Evolutionary conservation across 2,329 filamentous ascomycete genomes (phyloP).

Genomic region (Colletotrichum higginsianum): DNA sequence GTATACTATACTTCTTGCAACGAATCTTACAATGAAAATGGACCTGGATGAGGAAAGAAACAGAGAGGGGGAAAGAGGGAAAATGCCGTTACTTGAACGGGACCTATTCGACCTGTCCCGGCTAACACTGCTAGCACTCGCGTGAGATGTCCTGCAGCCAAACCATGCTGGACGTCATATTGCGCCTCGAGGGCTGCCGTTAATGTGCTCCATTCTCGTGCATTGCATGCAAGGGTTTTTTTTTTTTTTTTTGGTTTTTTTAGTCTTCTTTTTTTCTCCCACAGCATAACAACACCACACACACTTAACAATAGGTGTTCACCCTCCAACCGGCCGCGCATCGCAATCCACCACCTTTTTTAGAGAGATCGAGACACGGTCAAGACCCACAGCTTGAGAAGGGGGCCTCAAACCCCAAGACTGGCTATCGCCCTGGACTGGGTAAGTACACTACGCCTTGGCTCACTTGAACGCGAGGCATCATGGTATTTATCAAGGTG

Average conservation of each 20-base stretch:
- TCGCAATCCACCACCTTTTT: background rate
- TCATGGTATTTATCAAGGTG: too few relatives aligned
- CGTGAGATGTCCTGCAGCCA: slow-evolving; percentile 39
- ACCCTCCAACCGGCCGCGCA: background rate
- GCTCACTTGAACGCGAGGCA: too few relatives aligned
- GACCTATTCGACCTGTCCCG: slow-evolving; percentile 10
- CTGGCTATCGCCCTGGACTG: background rate
- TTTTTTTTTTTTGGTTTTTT: slow-evolving; percentile 4
- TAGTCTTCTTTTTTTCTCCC: slow-evolving; percentile 5
- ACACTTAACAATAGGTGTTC: background rate
- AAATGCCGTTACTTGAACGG: slow-evolving; percentile 1
- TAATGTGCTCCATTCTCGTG: slow-evolving; percentile 35
- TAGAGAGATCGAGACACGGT: background rate
- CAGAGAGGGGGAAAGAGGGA: background rate
- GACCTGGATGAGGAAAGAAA: background rate
- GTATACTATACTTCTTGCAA: background rate
- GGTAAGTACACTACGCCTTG: too few relatives aligned
- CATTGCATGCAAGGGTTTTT: slow-evolving; percentile 37
- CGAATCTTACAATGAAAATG: background rate
- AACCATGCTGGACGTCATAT: slow-evolving; percentile 34
- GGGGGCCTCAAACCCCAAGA: background rate
- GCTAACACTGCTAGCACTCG: slow-evolving; percentile 30
- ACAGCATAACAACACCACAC: slow-evolving; percentile 6
- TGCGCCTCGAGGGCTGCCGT: slow-evolving; percentile 34
- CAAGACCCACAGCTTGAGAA: slow-evolving; percentile 2